phyloP scores from a whole-genome alignment of 345 rosid genomes.

The Brassica napus region Da-Ae NC_063444.1:1458001-1458500 shows the following conservation, averaged over 20 bases:
- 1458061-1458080: constrained; percentile 18
- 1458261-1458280: constrained; percentile 41
- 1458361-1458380: neutral
- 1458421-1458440: constrained; percentile 25
- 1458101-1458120: neutral
- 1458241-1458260: constrained; percentile 40
- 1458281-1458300: constrained; percentile 37
- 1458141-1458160: constrained; percentile 8
- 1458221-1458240: constrained; percentile 27
- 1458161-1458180: constrained; percentile 4
- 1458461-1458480: neutral
- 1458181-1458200: neutral
- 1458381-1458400: neutral
- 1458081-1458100: neutral
- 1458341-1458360: neutral
- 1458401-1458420: neutral
- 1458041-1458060: neutral
- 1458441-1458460: constrained; percentile 17
- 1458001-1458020: neutral
- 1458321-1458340: constrained; percentile 39
- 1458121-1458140: constrained; percentile 6
- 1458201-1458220: neutral
- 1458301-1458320: constrained; percentile 39
- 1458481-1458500: neutral
- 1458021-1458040: neutral